Evolutionary conservation across 176 grass and related monocot species (phyloP), one percentile per base, ranked within the genome.

Genomic region (Lolium perenne): DNA sequence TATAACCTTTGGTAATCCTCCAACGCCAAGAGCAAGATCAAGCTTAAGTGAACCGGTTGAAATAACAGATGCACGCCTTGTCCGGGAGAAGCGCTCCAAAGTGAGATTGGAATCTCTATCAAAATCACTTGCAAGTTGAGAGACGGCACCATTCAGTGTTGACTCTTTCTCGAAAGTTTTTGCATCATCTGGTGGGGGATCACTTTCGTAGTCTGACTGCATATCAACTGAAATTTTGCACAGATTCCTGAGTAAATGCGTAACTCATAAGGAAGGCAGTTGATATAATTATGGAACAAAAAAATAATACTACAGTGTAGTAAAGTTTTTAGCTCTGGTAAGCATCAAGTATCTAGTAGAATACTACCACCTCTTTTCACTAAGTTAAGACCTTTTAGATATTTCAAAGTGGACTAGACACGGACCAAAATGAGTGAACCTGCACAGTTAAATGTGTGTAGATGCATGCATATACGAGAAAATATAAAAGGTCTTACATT

Each of bases 11-110:
- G 96, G 96, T 77, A 98, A 78, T 59, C 93, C 96, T 83, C 93
- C 93, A 88, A 95, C 88, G 6, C 96, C 86, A n/a, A 98, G 93
- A 82, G 96, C 88, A 16, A 92, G 77, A 82, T 98, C 96, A 78
- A 95, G 93, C 85, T 98, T 98, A 49, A 98, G 78, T 86, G 96
- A 95, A 58, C 96, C 96, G 23, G 93, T 95, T 48, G 93, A 87
- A 71, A 98, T 78, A 6, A 94, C 91, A 46, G 90, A 88, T 46
- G 88, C 80, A 26, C 57, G 74, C 53, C 93, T 90, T 67, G 84
- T 82, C 63, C 58, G 66, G 74, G 77, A 95, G 88, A 98, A 95
- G 14, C 85, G 84, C 6, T 82, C 84, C 90, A 98, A 88, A 40
- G 81, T 88, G 75, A 98, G 80, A 87, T 92, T 95, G 6, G 96